Base-by-base conservation (phyloP, 352 stramenopile genomes). In the Phytophthora pistaciae region DNA sequence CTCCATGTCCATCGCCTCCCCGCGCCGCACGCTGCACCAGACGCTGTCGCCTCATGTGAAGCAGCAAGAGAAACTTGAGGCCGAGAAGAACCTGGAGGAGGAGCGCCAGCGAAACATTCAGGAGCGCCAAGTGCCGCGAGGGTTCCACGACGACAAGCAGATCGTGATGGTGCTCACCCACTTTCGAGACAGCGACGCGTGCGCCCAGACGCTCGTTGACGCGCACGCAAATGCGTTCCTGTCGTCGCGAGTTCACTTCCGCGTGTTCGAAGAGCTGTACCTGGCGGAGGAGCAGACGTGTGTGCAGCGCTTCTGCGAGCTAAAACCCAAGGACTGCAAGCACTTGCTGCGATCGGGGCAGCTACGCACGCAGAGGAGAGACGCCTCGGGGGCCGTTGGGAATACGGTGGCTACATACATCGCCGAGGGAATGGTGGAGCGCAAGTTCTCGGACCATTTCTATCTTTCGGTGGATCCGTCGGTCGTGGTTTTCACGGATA, bases 161-260 rank as follows among this genome's bases (percentile, higher is more conserved):
- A 88, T 93, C 57, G 86, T 91, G 60, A 50, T 96, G 60, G 68
- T 96, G 53, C 71, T 96, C 23, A 88, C 84, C 4, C 91, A 91
- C 66, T 84, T 78, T 42, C 77, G 84, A 68, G 81, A 96, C 62
- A 73, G 78, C 5, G 70, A 83, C 6, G 64, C 66, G 14, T 96
- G 90, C 52, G 85, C 84, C 21, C 73, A 76, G n/a, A 77, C 77
- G 23, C 66, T 96, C 48, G 40, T 82, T 8, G 74, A 87, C 16
- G 85, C 85, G 2, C 71, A 60, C 21, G 50, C 78, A 18, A 63
- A 66, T 29, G 83, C 87, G 29, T 87, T 83, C 27, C 62, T 78
- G 6, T 65, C 79, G 0, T 36, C 70, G 3, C 81, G 87, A 10
- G 56, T 94, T 2, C 81, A 93, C 66, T 90, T 94, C 52, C 82